Evolutionary conservation across 768 basidiomycete genomes (phyloP).

Genomic region (Tephrocybe sp.): DNA sequence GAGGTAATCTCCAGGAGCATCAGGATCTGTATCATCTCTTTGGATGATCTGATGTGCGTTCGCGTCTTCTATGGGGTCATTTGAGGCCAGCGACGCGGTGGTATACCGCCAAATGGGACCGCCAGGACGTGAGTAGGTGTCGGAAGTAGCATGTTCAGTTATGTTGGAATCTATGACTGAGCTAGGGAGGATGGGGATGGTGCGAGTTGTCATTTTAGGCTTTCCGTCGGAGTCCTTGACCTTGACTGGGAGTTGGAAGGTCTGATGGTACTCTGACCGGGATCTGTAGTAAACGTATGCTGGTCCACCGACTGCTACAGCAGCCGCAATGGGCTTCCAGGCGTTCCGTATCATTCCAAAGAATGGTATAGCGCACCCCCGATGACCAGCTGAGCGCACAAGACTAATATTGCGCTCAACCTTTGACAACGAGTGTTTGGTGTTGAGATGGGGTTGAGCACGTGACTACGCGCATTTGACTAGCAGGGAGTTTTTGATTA

Average conservation of each 20-base stretch:
- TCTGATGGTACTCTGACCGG: slow-evolving; percentile 36
- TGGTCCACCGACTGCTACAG: slow-evolving; percentile 53
- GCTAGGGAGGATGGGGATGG: slow-evolving; percentile 55
- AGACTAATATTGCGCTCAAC: too few species aligned
- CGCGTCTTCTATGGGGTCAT: slow-evolving; percentile 91
- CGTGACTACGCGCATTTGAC: too few species aligned
- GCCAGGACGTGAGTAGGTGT: slow-evolving; percentile 44
- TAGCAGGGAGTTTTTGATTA: too few species aligned
- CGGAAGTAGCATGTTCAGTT: slow-evolving; percentile 45
- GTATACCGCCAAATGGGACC: slow-evolving; percentile 72
- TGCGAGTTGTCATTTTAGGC: slow-evolving; percentile 46
- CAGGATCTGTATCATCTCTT: slow-evolving; percentile 57
- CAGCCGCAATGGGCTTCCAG: slow-evolving; percentile 67
- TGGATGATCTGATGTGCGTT: slow-evolving; percentile 66
- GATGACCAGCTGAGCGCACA: too few species aligned
- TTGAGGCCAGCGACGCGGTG: slow-evolving; percentile 79
- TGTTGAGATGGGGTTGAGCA: too few species aligned
- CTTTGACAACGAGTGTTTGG: too few species aligned
- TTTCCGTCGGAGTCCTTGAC: slow-evolving; percentile 59
- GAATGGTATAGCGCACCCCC: not conserved
- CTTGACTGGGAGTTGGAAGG: slow-evolving; percentile 60
- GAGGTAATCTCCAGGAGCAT: slow-evolving; percentile 66
- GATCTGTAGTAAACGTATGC: slow-evolving; percentile 57
- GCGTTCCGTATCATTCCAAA: slow-evolving; percentile 55
- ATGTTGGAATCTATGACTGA: slow-evolving; percentile 56